phyloP scores from a whole-genome alignment of 164 flowering plant species.

The Piper longum region DNA sequence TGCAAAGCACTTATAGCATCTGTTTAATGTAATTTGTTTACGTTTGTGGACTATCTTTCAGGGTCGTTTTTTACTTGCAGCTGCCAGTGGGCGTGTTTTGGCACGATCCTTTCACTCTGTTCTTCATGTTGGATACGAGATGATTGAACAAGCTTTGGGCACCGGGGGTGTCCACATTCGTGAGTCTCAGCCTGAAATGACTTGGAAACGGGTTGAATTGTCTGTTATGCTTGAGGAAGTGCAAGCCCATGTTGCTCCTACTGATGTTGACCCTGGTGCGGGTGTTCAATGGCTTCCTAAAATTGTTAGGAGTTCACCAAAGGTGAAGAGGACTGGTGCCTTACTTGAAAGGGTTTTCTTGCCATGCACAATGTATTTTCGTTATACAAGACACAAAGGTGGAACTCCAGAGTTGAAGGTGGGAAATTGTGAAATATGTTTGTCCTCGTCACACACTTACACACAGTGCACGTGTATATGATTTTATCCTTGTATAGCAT shows the following conservation, averaged over 20 bases:
- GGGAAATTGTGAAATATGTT: not conserved
- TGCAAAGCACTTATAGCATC: not conserved
- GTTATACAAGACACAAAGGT: conserved; percentile 97
- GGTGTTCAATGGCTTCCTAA: conserved; percentile 99
- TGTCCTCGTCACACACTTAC: too few species aligned
- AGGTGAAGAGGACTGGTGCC: conserved; percentile 98
- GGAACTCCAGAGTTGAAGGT: conserved; percentile 96
- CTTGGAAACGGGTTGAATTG: conserved; percentile 88
- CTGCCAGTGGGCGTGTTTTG: conserved; percentile 93
- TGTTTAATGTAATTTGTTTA: not conserved
- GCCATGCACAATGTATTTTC: conserved; percentile 98
- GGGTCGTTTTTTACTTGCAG: conserved; percentile 99
- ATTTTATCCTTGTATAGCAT: too few species aligned
- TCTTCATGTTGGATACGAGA: conserved; percentile 77
- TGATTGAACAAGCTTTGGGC: conserved; percentile 91
- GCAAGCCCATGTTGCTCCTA: conserved; percentile 99
- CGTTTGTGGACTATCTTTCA: conserved; percentile 20
- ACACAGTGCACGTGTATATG: too few species aligned
- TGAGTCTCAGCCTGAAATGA: conserved; percentile 80
- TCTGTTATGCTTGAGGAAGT: conserved; percentile 98
- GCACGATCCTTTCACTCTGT: conserved; percentile 96
- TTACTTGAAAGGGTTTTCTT: conserved; percentile 93
- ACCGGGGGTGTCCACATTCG: conserved; percentile 45
- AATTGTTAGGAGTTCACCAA: conserved; percentile 77
- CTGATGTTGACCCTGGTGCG: conserved; percentile 99